Evolutionary conservation across 768 basidiomycete species (phyloP), one percentile per base, ranked within the genome.

Genomic region (Rhizopogon rudus): DNA sequence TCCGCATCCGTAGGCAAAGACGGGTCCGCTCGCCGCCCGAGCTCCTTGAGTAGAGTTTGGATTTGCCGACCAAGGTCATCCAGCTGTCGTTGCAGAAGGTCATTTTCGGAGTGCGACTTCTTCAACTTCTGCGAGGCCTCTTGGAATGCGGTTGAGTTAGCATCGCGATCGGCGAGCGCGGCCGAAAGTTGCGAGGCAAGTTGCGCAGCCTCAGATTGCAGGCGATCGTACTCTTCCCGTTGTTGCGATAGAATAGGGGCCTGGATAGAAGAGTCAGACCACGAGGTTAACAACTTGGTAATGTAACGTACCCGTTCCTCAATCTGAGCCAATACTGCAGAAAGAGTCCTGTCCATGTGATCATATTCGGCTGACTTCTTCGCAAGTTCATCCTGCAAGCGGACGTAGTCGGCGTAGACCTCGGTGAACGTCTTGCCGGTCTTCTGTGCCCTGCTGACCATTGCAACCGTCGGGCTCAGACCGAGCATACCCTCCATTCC

Each of bases 231-330:
- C 69, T 98, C 95, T 4, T 77, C 76, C 17, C 91, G 87, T 72
- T 98, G 96, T 68, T 96, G 90, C 14, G 88, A 84, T 7, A 99
- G 78, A 25, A 93, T 78, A 8, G 96, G 96, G 13, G 93, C 93
- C 94, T 97, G 60, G 4, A 57, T n/a, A 45, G 2, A 50, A 51
- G 20, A 56, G 40, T 54, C 33, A 61, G 22, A 50, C 17, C 14
- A 2, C 4, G 5, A 1, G 25, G 25, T 7, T 3, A 6, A 45
- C 17, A 46, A 37, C 6, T 28, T 9, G 29, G 9, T 5, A 29
- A 20, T 28, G 22, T n/a, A 54, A 1, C 59, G 48, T 64, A 92
- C 91, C 69, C 89, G 76, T 74, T 96, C 96, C 67, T 95, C 88
- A 54, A 98, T 91, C 71, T 98, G 91, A 57, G 86, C 84, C 3